Base-by-base conservation (phyloP, 1,284 basidiomycete genomes). In the Moesziomyces sp. region DNA sequence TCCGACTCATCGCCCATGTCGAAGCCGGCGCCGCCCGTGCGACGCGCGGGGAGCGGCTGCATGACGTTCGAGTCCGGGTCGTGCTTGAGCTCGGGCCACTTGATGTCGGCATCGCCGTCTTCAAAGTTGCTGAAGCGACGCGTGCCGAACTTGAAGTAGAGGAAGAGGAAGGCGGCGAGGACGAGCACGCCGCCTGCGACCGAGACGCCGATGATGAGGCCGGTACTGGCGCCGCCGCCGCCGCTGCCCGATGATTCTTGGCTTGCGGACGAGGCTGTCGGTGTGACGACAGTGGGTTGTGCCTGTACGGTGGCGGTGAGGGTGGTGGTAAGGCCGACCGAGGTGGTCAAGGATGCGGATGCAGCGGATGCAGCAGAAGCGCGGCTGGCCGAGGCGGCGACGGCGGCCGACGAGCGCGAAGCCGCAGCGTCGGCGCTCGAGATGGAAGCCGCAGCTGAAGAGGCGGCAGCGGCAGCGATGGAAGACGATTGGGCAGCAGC, bases 1-100 rank as follows among this genome's bases (percentile, higher is more conserved):
- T 79, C 77, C 19, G 68, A 72, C 18, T 84, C 81, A 34, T 78
- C 73, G 54, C 81, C 81, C 82, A 83, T 83, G 30, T 79, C 81
- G 51, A 83, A 84, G 3, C 82, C 81, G 7, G 82, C 81, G 43
- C 79, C 79, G 19, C 80, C 80, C 4, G 81, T 82, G 14, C 76
- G 57, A 9, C 80, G 58, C 23, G 82, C 81, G 7, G 82, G 77
- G n/a, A 83, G 56, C 1, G 80, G 81, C 52, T 80, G 79, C 58
- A 77, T 74, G 4, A 76, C 74, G 21, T 78, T 74, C 2, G 61
- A 56, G 58, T 80, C 76, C 3, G 75, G 71, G 46, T 84, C 82
- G 11, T 71, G 58, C 47, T 78, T 78, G 30, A 84, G 70, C 50
- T 84, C 82, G 24, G 82, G 82, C 81, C 81, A 84, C 55, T 77